Percentiles rank a stretch among this genome's conserved stretches.
These are phyloP conservation scores for Neurospora hispaniola DNA, from an alignment of 495 filamentous ascomycete species.

Conservation along the genomic window DNA sequence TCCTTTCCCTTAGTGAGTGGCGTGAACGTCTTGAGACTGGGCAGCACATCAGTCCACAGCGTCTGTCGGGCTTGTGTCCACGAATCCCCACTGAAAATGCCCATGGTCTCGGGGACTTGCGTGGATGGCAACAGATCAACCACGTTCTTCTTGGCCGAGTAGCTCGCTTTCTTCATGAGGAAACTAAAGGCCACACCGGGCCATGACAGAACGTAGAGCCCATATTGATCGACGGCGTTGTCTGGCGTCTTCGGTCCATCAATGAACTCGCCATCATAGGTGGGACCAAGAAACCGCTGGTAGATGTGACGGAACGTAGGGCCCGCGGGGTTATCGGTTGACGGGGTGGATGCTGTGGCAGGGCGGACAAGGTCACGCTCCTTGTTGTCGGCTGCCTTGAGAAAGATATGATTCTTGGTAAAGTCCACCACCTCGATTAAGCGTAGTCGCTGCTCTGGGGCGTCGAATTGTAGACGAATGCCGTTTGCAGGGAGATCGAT, in stretches of 20 bases:
- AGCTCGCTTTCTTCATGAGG: conserved; percentile 63
- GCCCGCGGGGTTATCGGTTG: conserved; percentile 40
- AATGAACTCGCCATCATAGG: conserved; percentile 85
- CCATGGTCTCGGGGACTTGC: conserved; percentile 65
- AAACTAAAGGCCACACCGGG: conserved; percentile 90
- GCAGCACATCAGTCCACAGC: conserved; percentile 63
- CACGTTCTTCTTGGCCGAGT: conserved; percentile 72
- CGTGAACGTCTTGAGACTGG: conserved; percentile 47
- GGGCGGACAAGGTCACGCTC: conserved; percentile 71
- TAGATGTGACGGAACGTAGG: conserved; percentile 88
- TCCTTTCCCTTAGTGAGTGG: conserved; percentile 48
- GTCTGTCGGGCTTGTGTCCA: conserved; percentile 72
- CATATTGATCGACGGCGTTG: conserved; percentile 15
- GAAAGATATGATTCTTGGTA: conserved; percentile 66
- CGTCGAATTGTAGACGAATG: conserved; percentile 83
- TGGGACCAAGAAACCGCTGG: conserved; percentile 79
- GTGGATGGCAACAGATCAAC: conserved; percentile 76
- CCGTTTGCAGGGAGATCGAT: conserved; percentile 74
- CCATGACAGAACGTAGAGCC: conserved; percentile 78
- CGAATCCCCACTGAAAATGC: conserved; percentile 76
- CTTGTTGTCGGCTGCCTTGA: conserved; percentile 66
- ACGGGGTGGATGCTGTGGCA: conserved; percentile 24
- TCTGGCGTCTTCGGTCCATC: conserved; percentile 17
- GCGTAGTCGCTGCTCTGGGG: conserved; percentile 80
- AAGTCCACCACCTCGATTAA: conserved; percentile 89